Evolutionary conservation across 192 early-diverging fungal genomes (phyloP), one percentile per base, ranked within the genome.

Genomic region (Backusella tuberculispora): DNA sequence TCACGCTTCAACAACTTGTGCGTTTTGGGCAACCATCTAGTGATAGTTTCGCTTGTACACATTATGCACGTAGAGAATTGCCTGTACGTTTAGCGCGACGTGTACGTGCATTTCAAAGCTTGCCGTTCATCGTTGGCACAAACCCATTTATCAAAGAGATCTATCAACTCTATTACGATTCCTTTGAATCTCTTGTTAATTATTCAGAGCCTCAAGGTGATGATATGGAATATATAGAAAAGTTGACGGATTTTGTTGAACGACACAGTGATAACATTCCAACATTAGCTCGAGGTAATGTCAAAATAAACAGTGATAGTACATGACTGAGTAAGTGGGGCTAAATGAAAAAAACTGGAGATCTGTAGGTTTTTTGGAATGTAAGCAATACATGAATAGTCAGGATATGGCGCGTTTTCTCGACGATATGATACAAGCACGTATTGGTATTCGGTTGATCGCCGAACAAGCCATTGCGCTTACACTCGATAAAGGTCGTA

Each of bases 61-160:
- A 82, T 13, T 94, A 91, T 83, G 87, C 89, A 13, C 89, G 89
- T 48, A 87, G 85, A 3, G 96, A 98, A 83, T 85, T 99, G 24
- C 96, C 96, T 0, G 94, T 94, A 63, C 90, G 97, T 6, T 84
- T 99, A 75, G 96, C 96, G 29, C 82, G 93, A 71, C 91, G 96
- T 9, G 93, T 97, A 17, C 87, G 88, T 75, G 94, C 92, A 8
- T 90, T 98, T 63, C 94, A 98, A 80, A 92, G 88, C 56, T 84
- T 97, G 42, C 96, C 96, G 0, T 98, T 96, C 77, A 99, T 99
- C 67, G 96, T 99, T 44, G 97, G 95, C 65, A 95, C 94, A 60
- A 99, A 99, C 79, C 97, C 97, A 0, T 89, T 94, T 75, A 96
- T 99, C 67, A 85, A 90, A 53, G 83, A 84, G 45, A 90, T 97